Percentiles rank a stretch among this genome's conserved stretches.
Evolutionary conservation across 208 protist genomes (phyloP).

Genomic region (Crithidia mellificae): DNA sequence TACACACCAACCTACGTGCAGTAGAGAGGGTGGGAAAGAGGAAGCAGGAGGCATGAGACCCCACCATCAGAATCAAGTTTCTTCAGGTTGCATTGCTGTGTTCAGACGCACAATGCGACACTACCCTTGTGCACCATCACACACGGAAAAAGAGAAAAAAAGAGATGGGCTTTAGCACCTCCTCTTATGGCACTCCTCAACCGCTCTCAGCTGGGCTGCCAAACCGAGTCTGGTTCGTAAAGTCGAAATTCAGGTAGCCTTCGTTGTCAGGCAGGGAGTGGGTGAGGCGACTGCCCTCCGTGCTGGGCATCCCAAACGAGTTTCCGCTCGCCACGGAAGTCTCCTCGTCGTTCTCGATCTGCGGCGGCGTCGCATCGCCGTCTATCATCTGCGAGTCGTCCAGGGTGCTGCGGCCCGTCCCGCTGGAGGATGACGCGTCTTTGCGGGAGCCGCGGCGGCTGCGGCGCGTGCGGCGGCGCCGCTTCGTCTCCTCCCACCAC

Average conservation of each 20-base stretch:
- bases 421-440: slow-evolving; percentile 14
- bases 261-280: slow-evolving; percentile 22
- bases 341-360: slow-evolving; percentile 8
- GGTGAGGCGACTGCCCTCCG: not conserved
- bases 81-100: not conserved
- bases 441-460: slow-evolving; percentile 13
- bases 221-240: slow-evolving; percentile 18
- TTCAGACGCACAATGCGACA: no score
- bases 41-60: no score
- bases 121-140: no score
- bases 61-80: not conserved
- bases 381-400: slow-evolving; percentile 15
- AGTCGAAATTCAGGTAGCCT: slow-evolving; percentile 27
- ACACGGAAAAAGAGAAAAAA: no score
- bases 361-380: slow-evolving; percentile 9
- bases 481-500: slow-evolving; percentile 39
- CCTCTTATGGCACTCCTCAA: no score
- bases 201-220: slow-evolving; percentile 15
- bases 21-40: no score
- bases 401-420: slow-evolving; percentile 1
- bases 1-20: no score
- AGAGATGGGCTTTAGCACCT: no score
- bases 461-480: slow-evolving; percentile 15
- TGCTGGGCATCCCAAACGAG: slow-evolving; percentile 16
- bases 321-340: slow-evolving; percentile 19